phyloP scores from a whole-genome alignment of 2,329 filamentous ascomycete species.

The Cladobotryum protrusum region DNA sequence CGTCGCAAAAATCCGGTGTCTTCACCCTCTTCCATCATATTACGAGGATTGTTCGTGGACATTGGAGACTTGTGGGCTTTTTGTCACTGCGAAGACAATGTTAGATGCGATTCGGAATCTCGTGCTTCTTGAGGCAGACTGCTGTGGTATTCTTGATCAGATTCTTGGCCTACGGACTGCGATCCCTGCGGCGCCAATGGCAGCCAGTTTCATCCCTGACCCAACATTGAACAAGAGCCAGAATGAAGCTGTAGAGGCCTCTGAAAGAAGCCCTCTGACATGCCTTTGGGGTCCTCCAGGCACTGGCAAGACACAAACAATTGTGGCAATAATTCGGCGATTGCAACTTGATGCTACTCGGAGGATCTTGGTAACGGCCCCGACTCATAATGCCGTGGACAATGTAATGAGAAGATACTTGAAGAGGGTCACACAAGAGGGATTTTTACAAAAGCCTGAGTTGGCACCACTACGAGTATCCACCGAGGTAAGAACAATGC shows the following conservation, averaged over 20 bases:
- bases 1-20: slow-evolving; percentile 27
- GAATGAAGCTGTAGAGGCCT: slow-evolving; percentile 10
- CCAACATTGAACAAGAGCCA: slow-evolving; percentile 15
- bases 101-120: slow-evolving; percentile 31
- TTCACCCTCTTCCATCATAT: slow-evolving; percentile 32
- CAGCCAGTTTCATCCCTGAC: neutral
- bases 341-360: slow-evolving; percentile 22
- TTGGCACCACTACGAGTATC: slow-evolving; percentile 10
- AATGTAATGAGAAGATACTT: slow-evolving; percentile 35
- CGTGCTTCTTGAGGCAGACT: slow-evolving; percentile 21
- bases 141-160: slow-evolving; percentile 25
- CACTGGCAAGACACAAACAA: slow-evolving; percentile 39
- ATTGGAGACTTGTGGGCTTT: slow-evolving; percentile 32
- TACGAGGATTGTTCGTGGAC: slow-evolving; percentile 31
- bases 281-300: slow-evolving; percentile 41
- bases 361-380: slow-evolving; percentile 33
- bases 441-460: neutral
- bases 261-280: slow-evolving; percentile 27
- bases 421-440: neutral
- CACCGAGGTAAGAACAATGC: slow-evolving; percentile 9
- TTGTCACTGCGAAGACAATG: slow-evolving; percentile 34
- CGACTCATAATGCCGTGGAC: slow-evolving; percentile 40
- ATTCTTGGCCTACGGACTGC: slow-evolving; percentile 6
- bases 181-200: neutral
- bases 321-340: slow-evolving; percentile 31